phyloP scores from a whole-genome alignment of 352 stramenopile species.

The Globisporangium sylvaticum region DNA sequence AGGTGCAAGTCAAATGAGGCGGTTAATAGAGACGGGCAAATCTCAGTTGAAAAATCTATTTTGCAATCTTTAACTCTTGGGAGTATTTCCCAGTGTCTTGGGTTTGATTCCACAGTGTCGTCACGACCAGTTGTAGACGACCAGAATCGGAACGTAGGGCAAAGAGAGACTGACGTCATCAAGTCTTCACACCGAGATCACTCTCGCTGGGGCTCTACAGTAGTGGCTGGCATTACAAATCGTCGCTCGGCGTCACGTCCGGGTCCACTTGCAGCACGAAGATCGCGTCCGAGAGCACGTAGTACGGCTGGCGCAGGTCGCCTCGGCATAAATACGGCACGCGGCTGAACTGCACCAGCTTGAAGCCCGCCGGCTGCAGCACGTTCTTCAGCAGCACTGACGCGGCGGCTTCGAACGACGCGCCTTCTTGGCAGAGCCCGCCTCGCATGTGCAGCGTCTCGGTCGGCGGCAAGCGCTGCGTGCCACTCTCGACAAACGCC shows the following conservation, averaged over 20 bases:
- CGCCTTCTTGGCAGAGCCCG: slow-evolving; percentile 51
- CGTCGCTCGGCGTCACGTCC: slow-evolving; percentile 5
- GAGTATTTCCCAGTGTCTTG: not conserved
- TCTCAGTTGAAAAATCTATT: not conserved
- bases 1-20: not conserved
- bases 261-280: slow-evolving; percentile 69
- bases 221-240: not conserved
- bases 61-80: not conserved
- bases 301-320: slow-evolving; percentile 77
- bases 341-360: slow-evolving; percentile 73
- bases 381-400: slow-evolving; percentile 64
- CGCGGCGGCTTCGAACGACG: slow-evolving; percentile 64
- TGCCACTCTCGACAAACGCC: slow-evolving; percentile 80
- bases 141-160: no score
- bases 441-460: slow-evolving; percentile 69
- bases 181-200: not conserved
- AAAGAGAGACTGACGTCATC: no score
- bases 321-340: slow-evolving; percentile 82
- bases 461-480: slow-evolving; percentile 46
- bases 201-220: not conserved
- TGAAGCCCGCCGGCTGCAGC: slow-evolving; percentile 63
- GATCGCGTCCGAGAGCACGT: slow-evolving; percentile 82
- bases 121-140: no score
- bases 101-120: no score
- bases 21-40: not conserved